Base-by-base conservation (phyloP, 495 filamentous ascomycete species). In the Penicillium canescens region DNA sequence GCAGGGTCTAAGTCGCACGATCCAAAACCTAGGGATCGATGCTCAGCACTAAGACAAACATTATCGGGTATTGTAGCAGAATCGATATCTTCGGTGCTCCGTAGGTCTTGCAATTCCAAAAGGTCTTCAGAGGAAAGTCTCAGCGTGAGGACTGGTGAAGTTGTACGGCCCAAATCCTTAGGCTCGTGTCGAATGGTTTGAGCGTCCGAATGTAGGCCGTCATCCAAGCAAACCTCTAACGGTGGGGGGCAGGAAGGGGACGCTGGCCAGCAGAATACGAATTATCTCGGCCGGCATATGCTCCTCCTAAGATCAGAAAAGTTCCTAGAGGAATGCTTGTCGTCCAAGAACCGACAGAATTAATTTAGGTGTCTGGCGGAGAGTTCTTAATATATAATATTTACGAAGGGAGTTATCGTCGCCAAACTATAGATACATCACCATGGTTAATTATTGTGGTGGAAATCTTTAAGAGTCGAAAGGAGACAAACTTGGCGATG, bases 171-270 rank as follows among this genome's bases (percentile, higher is more conserved):
- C 0, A 21, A 18, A 11, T 14, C 35, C 10, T 47, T 43, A 12
- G 35, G 36, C 16, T 55, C 42, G 20, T 14, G 12, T 28, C 14
- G 56, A 46, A 26, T 42, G 6, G 42, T 42, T 46, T 37, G 51
- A 44, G 35, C 23, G 10, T 41, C 38, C 20, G 42, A 51, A 10
- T 54, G 18, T 12, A 37, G 21, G 12, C 37, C n/a, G 35, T 16
- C 42, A 52, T 55, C 48, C 11, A 60, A 51, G 36, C 46, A 59
- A 13, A 55, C 51, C 36, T 59, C 40, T 6, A 46, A 36, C 6
- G 46, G 56, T 7, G 51, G 56, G 14, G 46, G 12, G 34, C 16
- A n/a, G 56, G 56, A 51, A 59, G 56, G 7, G 51, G 51, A 43
- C 55, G 46, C 18, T 42, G 16, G 14, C 45, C 14, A 41, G 31